phyloP scores from a whole-genome alignment of 2,329 filamentous ascomycete species.

The Epichloe festucae region DNA sequence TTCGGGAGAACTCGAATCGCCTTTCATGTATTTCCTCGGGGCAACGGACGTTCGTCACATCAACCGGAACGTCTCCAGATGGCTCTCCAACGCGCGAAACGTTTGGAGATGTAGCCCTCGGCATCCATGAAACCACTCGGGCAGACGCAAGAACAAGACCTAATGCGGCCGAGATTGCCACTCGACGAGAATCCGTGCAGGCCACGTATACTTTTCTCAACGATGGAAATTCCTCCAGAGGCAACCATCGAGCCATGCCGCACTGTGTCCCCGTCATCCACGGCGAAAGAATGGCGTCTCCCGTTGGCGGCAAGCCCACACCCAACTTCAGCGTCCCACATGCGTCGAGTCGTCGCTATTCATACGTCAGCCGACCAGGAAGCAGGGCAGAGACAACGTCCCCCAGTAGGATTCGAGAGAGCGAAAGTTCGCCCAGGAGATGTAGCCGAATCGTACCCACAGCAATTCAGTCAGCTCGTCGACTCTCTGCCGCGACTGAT shows the following conservation, averaged over 20 bases:
- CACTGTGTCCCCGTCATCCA: neutral
- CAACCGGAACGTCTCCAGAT: conserved; percentile 43
- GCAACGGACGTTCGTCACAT: conserved; percentile 47
- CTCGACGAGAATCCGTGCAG: conserved; percentile 40
- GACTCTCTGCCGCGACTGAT: conserved; percentile 41
- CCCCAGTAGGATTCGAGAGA: conserved; percentile 1
- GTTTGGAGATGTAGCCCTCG: neutral
- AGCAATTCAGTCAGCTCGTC: conserved; percentile 33
- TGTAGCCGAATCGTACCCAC: conserved; percentile 29
- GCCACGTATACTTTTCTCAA: conserved; percentile 31
- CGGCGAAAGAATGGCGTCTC: conserved; percentile 6
- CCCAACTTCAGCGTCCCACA: conserved; percentile 44
- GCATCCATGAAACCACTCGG: conserved; percentile 23
- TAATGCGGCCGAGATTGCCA: conserved; percentile 37
- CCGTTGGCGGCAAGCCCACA: conserved; percentile 16
- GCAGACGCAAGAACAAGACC: conserved; percentile 32
- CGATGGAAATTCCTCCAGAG: neutral
- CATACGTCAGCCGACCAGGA: conserved; percentile 22
- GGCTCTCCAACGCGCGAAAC: conserved; percentile 41
- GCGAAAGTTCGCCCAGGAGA: neutral
- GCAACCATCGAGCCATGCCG: conserved; percentile 6
- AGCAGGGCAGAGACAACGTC: conserved; percentile 5
- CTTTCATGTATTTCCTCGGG: conserved; percentile 48
- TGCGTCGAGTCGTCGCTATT: conserved; percentile 31
- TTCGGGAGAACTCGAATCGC: conserved; percentile 43